Evolutionary conservation across 164 flowering plant genomes (phyloP), one percentile per base, ranked within the genome.

Genomic region (Vitis rotundifolia): DNA sequence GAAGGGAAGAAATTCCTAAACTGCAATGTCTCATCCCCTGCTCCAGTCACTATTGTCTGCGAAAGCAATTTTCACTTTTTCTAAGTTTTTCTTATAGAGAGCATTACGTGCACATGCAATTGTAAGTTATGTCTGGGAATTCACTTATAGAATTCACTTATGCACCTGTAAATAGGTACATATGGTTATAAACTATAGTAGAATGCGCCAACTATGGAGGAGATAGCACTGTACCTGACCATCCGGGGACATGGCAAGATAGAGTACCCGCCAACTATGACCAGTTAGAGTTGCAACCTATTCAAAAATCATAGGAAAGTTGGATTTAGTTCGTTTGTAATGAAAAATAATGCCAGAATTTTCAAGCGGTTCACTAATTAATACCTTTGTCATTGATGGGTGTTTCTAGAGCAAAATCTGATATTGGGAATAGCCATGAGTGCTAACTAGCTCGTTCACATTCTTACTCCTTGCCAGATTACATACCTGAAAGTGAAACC

Each of bases 31-130:
- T 96, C 99, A 71, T 96, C 99, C 0, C 99, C 99, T 29, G 99
- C 99, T 62, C 97, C 99, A n/a, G 97, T 96, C 37, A 96, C 99
- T 60, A 96, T 96, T 54, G 98, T 93, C 97, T 95, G 91, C 86
- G 3, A 31, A 31, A 31, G 16, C 15, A 57, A 8, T 29, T 22
- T 58, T 18, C 14, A 58, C 16, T 15, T 54, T 2, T 49, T 2
- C 15, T 18, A 11, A 31, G 44, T 31, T 31, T 31, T 4, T 31
- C 44, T 31, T 31, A 6, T 31, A 31, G 5, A 31, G 44, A 31
- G 6, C 7, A 31, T 4, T 0, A 31, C 3, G 44, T 31, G 44
- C 1, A 22, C 1, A 22, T 22, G 26, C 26, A 22, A 22, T 22
- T 1, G 26, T 22, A 22, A 22, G 26, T 22, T 22, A 22, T 22